phyloP scores from a whole-genome alignment of 1,284 basidiomycete species.

The Irpex sp. region DNA sequence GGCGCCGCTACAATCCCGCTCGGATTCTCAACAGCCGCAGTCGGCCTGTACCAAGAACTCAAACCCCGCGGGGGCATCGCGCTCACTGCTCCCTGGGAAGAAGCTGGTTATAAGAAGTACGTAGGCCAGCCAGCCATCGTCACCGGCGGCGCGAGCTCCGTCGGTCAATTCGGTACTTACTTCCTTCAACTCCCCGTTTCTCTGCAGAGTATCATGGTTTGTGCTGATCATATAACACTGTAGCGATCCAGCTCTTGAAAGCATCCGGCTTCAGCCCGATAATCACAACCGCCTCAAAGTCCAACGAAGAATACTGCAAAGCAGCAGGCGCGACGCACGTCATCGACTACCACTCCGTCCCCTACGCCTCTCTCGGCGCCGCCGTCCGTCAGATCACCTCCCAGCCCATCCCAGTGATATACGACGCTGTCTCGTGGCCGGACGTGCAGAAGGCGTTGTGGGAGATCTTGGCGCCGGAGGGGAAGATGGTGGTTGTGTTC shows the following conservation, averaged over 20 bases:
- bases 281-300: constrained; percentile 22
- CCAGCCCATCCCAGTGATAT: constrained; percentile 11
- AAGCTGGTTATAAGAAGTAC: constrained; percentile 21
- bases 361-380: constrained; percentile 5
- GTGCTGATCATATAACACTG: too few relatives aligned
- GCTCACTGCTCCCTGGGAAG: constrained; percentile 14
- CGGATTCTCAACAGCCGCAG: constrained; percentile 14
- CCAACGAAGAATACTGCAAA: constrained; percentile 24
- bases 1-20: constrained; percentile 16
- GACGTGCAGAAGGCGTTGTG: constrained; percentile 18
- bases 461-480: constrained; percentile 18
- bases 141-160: constrained; percentile 30
- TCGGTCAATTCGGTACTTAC: constrained; percentile 30
- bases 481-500: background rate
- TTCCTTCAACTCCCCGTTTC: background rate
- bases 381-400: constrained; percentile 9
- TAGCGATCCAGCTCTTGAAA: constrained; percentile 25
- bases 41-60: constrained; percentile 8
- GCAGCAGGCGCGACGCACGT: constrained; percentile 27
- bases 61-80: constrained; percentile 14
- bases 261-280: constrained; percentile 20
- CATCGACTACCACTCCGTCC: constrained; percentile 17
- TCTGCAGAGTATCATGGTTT: too few relatives aligned
- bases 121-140: constrained; percentile 26
- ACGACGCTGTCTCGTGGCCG: constrained; percentile 23